Conservation (phyloP, 2,329 filamentous ascomycete genomes). For the Harringtonia lauricola region DNA sequence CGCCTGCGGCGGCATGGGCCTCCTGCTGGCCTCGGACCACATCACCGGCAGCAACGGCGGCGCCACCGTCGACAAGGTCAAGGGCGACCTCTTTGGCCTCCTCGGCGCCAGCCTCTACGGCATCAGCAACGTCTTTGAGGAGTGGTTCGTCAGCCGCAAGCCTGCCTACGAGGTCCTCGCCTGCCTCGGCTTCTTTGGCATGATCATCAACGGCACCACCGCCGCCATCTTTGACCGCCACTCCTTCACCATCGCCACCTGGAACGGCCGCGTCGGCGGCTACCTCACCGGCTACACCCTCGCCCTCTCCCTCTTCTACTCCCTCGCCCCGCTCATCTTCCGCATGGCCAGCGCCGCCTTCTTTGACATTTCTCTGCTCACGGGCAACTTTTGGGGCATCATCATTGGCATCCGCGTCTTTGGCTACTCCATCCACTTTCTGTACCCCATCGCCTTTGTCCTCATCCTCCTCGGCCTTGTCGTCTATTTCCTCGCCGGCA, state of each 20-base stretch:
- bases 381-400: slow-evolving; percentile 94
- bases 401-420: slow-evolving; percentile 87
- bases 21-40: slow-evolving; percentile 80
- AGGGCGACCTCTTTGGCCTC: slow-evolving; percentile 87
- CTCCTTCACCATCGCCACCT: slow-evolving; percentile 53
- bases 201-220: slow-evolving; percentile 84
- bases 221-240: slow-evolving; percentile 82
- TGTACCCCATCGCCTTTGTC: slow-evolving; percentile 94
- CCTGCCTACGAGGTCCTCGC: slow-evolving; percentile 90
- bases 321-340: slow-evolving; percentile 74
- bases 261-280: slow-evolving; percentile 59
- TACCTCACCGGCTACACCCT: slow-evolving; percentile 89
- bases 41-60: slow-evolving; percentile 65
- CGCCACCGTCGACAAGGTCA: slow-evolving; percentile 59
- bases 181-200: slow-evolving; percentile 79
- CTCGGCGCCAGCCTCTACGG: slow-evolving; percentile 87
- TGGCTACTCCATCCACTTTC: slow-evolving; percentile 65
- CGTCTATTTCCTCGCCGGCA: slow-evolving; percentile 78
- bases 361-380: slow-evolving; percentile 91
- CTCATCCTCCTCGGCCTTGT: slow-evolving; percentile 79
- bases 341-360: slow-evolving; percentile 87
- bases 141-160: slow-evolving; percentile 79
- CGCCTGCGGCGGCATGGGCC: slow-evolving; percentile 81
- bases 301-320: slow-evolving; percentile 75
- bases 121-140: slow-evolving; percentile 80